Base-by-base conservation (phyloP, 768 basidiomycete genomes). In the Hydnum rufescens region DNA sequence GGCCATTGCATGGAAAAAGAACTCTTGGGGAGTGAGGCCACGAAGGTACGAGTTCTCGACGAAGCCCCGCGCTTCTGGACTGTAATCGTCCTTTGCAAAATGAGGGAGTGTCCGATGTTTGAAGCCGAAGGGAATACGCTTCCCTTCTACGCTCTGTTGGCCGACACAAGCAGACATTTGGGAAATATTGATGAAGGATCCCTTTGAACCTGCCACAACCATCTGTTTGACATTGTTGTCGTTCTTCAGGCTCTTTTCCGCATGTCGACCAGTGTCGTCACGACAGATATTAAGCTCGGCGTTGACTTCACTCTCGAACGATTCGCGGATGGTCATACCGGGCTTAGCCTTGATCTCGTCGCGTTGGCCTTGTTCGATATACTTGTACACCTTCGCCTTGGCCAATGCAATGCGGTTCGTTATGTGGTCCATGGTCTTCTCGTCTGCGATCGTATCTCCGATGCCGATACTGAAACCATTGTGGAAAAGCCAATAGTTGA, bases 171-270 rank as follows among this genome's bases (percentile, higher is more conserved):
- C 92, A 18, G 93, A 93, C 95, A 97, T 97, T 68, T 99, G 95
- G 6, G 95, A 97, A 61, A 99, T 96, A 67, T 99, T 99, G 74
- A 97, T 99, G 72, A 89, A 92, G 0, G 90, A 90, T 66, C 92
- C 90, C 67, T 99, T 97, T 8, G 95, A 95, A 25, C 95, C 95
- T 5, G 95, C 92, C 4, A 93, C 88, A 62, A 97, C 93, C 95
- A 99, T 99, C 75, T 97, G 95, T 74, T 97, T 99, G 70, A 97
- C 92, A 60, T 97, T 96, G 73, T 99, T 97, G 68, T 95, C 92
- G 64, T 88, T 87, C 73, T 97, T 97, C 74, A 97, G 71, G 63
- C 82, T 82, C 68, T 89, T 82, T 68, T 97, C 89, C n/a, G 92
- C 93, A 43, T 81, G 85, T 63, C 89, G 88, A 71, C 95, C 95